A percentile compares a stretch with the other conserved stretches of the same genome.
Evolutionary conservation across 495 filamentous ascomycete species (phyloP).

Genomic region (Aspergillus indologenus): DNA sequence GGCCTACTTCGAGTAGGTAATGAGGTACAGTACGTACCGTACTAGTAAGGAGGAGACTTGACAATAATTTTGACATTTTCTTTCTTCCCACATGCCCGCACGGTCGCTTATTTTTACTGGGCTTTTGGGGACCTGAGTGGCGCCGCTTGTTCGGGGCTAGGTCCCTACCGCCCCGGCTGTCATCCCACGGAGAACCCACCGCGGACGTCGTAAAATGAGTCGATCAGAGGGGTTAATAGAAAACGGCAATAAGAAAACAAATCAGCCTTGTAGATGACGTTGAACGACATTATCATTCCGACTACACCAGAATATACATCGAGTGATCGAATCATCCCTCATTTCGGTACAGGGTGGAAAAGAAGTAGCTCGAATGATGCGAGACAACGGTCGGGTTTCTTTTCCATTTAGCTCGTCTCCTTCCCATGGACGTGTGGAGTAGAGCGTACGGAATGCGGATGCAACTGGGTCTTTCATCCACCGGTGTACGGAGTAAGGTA

Average conservation of each 20-base stretch:
- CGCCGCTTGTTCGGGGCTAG: constrained; percentile 2
- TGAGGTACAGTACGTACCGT: not conserved
- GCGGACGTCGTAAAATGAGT: not conserved
- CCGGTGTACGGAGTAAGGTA: constrained; percentile 5
- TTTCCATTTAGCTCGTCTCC: not conserved
- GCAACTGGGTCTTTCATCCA: not conserved
- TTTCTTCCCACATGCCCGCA: constrained; percentile 7
- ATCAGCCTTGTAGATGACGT: not conserved
- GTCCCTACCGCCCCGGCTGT: constrained; percentile 12
- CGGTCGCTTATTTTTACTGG: constrained; percentile 10
- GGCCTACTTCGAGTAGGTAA: not conserved
- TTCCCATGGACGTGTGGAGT: not conserved
- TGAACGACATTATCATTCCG: not conserved
- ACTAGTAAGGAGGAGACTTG: too few relatives aligned
- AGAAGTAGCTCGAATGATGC: not conserved
- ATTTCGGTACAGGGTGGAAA: not conserved
- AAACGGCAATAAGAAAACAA: not conserved
- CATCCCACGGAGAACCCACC: constrained; percentile 15
- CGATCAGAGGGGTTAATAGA: not conserved
- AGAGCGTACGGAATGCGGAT: not conserved
- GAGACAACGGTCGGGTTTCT: constrained; percentile 5
- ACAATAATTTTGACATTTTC: not conserved
- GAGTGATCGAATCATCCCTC: not conserved
- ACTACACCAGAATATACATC: not conserved
- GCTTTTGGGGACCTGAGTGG: constrained; percentile 3